Evolutionary conservation across 192 early-diverging fungal genomes (phyloP).

Genomic region (Coemansia sp.): DNA sequence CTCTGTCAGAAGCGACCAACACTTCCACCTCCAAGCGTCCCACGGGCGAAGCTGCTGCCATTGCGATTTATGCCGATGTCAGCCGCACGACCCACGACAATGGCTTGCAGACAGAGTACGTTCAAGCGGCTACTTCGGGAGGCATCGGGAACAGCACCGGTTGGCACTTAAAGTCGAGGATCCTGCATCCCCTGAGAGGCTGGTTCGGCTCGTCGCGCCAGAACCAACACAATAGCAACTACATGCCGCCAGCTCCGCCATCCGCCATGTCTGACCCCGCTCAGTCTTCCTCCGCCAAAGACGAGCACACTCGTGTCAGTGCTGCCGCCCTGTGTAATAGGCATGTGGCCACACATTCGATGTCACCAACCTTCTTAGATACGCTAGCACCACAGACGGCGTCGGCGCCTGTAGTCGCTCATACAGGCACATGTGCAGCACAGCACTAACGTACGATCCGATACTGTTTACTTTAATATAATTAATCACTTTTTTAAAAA

Average conservation of each 20-base stretch:
- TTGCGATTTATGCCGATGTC: constrained; percentile 5
- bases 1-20: neutral
- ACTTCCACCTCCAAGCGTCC: neutral
- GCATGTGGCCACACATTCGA: neutral
- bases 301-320: neutral
- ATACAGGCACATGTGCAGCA: neutral
- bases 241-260: neutral
- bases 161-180: constrained; percentile 52
- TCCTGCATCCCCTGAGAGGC: constrained; percentile 48
- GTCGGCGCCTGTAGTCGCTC: neutral
- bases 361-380: constrained; percentile 18
- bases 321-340: neutral
- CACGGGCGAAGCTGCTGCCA: neutral
- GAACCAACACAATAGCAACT: constrained; percentile 9
- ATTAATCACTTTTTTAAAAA: neutral
- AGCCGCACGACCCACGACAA: neutral
- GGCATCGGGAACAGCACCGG: constrained; percentile 16
- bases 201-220: constrained; percentile 57
- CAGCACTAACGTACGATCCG: neutral
- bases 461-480: neutral
- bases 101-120: constrained; percentile 9
- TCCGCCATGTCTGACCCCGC: neutral
- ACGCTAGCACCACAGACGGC: constrained; percentile 11
- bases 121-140: constrained; percentile 3
- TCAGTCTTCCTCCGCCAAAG: neutral